Evolutionary conservation across 169 alveolate genomes (phyloP).

Genomic region (Plasmodium billcollinsi): DNA sequence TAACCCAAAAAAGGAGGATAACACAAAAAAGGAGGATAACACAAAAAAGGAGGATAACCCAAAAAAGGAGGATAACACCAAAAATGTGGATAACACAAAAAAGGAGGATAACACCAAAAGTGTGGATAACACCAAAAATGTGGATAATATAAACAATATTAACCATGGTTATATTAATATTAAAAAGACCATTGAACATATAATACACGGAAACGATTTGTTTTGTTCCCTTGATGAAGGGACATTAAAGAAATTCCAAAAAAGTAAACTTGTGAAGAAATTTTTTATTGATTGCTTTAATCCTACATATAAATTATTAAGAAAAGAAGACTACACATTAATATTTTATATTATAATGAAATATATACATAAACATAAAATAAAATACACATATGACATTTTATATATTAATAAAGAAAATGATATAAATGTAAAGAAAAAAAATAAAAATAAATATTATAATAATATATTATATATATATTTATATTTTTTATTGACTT

Average conservation of each 20-base stretch:
- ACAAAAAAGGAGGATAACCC: no score
- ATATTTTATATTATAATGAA: slow-evolving; percentile 59
- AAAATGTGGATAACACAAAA: no score
- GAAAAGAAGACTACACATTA: slow-evolving; percentile 54
- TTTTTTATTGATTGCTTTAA: slow-evolving; percentile 7
- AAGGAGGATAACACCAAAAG: no score
- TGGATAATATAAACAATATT: no score
- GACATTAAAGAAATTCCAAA: slow-evolving; percentile 6
- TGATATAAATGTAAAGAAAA: background rate
- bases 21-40: background rate
- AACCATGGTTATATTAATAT: no score
- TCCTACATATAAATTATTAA: slow-evolving; percentile 14
- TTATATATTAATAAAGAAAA: no score
- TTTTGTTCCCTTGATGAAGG: background rate
- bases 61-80: no score
- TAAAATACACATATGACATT: background rate
- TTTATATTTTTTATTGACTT: slow-evolving; percentile 38
- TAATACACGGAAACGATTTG: background rate
- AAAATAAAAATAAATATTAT: background rate
- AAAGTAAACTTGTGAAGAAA: slow-evolving; percentile 19
- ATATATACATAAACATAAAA: slow-evolving; percentile 29
- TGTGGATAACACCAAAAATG: no score
- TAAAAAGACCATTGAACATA: no score
- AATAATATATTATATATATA: slow-evolving; percentile 13
- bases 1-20: background rate